phyloP scores from a whole-genome alignment of 2,329 filamentous ascomycete genomes.

The Tolypocladium pustulatum region DNA sequence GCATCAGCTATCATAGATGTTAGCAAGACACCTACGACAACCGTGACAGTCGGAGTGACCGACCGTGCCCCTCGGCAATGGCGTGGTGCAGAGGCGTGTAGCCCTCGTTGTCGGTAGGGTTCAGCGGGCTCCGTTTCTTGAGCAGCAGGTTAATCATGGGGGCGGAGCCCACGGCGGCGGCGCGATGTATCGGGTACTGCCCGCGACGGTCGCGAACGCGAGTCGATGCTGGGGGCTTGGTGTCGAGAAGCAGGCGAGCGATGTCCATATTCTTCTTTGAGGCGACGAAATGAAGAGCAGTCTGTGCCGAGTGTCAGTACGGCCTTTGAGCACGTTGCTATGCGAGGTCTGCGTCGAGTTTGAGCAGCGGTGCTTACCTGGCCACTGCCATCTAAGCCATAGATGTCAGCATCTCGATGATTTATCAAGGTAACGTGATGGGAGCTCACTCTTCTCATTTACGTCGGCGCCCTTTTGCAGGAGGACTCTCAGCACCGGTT shows the following conservation, averaged over 20 bases:
- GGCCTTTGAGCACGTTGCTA: background rate
- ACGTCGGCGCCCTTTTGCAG: conserved; percentile 61
- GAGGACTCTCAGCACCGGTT: conserved; percentile 57
- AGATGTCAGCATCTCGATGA: background rate
- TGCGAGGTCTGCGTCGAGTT: background rate
- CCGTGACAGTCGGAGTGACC: conserved; percentile 6
- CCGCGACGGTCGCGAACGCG: conserved; percentile 75
- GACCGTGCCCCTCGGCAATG: conserved; percentile 63
- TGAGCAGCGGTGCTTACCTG: conserved; percentile 34
- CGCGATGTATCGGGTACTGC: conserved; percentile 85
- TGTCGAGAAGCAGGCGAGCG: conserved; percentile 64
- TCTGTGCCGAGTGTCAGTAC: conserved; percentile 35
- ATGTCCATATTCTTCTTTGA: conserved; percentile 83
- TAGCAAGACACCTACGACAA: background rate
- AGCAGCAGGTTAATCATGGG: conserved; percentile 77
- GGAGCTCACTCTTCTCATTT: conserved; percentile 54
- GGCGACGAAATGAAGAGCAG: conserved; percentile 80
- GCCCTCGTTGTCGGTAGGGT: conserved; percentile 72
- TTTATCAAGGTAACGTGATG: too few relatives aligned
- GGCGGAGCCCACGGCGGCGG: conserved; percentile 80
- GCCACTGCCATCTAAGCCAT: conserved; percentile 49
- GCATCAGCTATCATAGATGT: conserved; percentile 56
- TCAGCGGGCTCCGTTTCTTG: conserved; percentile 67
- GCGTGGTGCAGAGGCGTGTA: conserved; percentile 87
- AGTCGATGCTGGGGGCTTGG: conserved; percentile 60